phyloP scores from a whole-genome alignment of 192 early-diverging fungal species.

The Gonapodya prolifera region DNA sequence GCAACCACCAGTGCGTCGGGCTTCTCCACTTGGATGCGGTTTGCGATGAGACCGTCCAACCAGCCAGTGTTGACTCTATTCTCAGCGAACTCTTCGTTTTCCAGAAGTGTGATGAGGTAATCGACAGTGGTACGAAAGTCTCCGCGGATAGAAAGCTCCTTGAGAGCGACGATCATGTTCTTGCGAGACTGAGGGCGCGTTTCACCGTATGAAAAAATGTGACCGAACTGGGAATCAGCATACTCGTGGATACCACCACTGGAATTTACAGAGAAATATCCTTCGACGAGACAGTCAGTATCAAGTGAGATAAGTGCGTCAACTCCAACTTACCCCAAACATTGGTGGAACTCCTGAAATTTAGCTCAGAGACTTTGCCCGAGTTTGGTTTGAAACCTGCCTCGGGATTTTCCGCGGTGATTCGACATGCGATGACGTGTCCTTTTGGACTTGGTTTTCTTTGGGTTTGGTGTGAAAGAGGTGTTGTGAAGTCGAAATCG shows the following conservation, averaged over 20 bases:
- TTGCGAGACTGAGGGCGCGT: conserved; percentile 85
- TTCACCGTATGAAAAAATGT: conserved; percentile 94
- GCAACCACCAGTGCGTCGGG: conserved; percentile 82
- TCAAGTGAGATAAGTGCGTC: neutral
- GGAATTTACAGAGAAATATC: conserved; percentile 88
- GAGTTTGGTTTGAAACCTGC: conserved; percentile 97
- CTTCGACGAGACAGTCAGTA: no score
- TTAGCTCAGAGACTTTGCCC: conserved; percentile 93
- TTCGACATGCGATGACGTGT: conserved; percentile 95
- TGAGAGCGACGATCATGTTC: conserved; percentile 94
- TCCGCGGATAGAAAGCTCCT: conserved; percentile 95
- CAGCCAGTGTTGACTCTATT: conserved; percentile 91
- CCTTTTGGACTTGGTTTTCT: conserved; percentile 89
- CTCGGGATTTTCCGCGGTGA: conserved; percentile 98
- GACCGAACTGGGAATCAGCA: conserved; percentile 99
- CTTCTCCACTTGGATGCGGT: conserved; percentile 76
- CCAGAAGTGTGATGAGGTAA: conserved; percentile 86
- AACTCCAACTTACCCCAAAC: conserved; percentile 66
- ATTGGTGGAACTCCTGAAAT: conserved; percentile 87
- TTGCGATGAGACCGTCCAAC: conserved; percentile 83
- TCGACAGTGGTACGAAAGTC: conserved; percentile 98
- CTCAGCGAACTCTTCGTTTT: conserved; percentile 74
- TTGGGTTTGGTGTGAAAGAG: conserved; percentile 65
- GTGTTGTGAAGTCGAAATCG: conserved; percentile 81
- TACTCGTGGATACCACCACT: conserved; percentile 95